Base-by-base conservation (phyloP, 768 basidiomycete species). In the Mycena capillaripes region DNA sequence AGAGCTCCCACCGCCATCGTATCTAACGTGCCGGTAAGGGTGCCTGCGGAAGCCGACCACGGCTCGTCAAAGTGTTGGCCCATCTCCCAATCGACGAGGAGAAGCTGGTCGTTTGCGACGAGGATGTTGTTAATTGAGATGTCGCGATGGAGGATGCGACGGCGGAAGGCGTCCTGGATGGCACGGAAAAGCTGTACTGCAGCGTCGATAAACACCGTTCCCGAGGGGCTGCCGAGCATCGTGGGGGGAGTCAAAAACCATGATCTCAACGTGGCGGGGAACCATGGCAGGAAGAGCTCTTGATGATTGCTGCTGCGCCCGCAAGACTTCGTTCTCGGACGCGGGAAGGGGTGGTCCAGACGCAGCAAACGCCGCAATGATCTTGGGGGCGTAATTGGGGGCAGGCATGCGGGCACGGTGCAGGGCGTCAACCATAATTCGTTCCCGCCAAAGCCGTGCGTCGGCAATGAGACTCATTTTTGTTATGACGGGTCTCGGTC, bases 81-180 rank as follows among this genome's bases (percentile, higher is more conserved):
- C 21, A 56, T 36, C 69, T 70, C 69, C 60, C 60, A 70, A 60
- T 63, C 68, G 16, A 70, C 23, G 21, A 62, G 36, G 60, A 70
- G 32, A 30, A 42, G 52, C 53, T 70, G 38, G 30, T 56, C n/a
- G 38, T n/a, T n/a, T n/a, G 16, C 36, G 36, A 58, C 53, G 46
- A 56, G 61, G 16, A 70, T 46, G 36, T 70, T 70, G 21, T 58
- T 50, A 5, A 58, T 25, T 14, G 60, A 70, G 36, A 63, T 63
- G 53, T 70, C 69, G 42, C 59, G 69, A 48, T 70, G 61, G 30
- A 70, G 25, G 40, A 70, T 14, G 58, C 53, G 25, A 57, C 69
- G 69, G 50, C 52, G 40, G 61, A 70, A 70, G 14, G 61, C 50
- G 27, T 70, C 69, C 16, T 63, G 69, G n/a, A 70, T 53, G 19